phyloP scores from a whole-genome alignment of 2,329 filamentous ascomycete genomes.

The Escovopsis sp. region DNA sequence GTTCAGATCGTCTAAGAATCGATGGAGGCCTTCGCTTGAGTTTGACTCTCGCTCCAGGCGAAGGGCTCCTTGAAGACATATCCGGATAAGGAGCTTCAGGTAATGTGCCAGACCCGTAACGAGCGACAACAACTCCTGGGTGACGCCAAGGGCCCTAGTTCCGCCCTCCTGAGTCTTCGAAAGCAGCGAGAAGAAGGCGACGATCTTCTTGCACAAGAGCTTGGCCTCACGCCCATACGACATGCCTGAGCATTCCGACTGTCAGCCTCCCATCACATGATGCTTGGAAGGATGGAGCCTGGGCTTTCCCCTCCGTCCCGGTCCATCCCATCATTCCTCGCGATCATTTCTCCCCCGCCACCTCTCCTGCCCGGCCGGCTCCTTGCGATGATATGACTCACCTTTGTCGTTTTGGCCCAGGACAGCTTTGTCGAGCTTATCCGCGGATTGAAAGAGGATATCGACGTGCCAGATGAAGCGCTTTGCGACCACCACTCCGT shows the following conservation, averaged over 20 bases:
- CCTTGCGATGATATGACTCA: slow-evolving; percentile 30
- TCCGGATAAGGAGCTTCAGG: slow-evolving; percentile 89
- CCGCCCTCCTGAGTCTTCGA: slow-evolving; percentile 89
- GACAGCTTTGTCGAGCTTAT: slow-evolving; percentile 66
- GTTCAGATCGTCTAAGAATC: slow-evolving; percentile 70
- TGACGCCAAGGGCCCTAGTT: slow-evolving; percentile 84
- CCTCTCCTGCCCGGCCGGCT: too few species aligned
- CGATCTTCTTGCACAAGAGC: slow-evolving; percentile 97
- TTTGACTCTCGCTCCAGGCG: slow-evolving; percentile 76
- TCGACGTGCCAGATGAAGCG: slow-evolving; percentile 95
- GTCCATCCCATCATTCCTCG: background rate
- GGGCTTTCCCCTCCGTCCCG: background rate
- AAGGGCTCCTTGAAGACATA: slow-evolving; percentile 84
- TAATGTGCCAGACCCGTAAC: slow-evolving; percentile 96
- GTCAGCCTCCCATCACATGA: background rate
- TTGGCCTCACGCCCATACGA: slow-evolving; percentile 95
- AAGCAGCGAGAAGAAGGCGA: slow-evolving; percentile 88
- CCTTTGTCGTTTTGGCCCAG: slow-evolving; percentile 57
- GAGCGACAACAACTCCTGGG: slow-evolving; percentile 91
- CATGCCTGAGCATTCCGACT: slow-evolving; percentile 39
- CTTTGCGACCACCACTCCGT: slow-evolving; percentile 86
- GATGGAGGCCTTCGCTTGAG: slow-evolving; percentile 58
- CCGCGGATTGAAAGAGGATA: slow-evolving; percentile 75
- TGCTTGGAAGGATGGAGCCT: background rate
- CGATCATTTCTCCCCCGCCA: too few species aligned